Conservation (phyloP, 2,329 filamentous ascomycete genomes). For the Rosellinia necatrix region DNA sequence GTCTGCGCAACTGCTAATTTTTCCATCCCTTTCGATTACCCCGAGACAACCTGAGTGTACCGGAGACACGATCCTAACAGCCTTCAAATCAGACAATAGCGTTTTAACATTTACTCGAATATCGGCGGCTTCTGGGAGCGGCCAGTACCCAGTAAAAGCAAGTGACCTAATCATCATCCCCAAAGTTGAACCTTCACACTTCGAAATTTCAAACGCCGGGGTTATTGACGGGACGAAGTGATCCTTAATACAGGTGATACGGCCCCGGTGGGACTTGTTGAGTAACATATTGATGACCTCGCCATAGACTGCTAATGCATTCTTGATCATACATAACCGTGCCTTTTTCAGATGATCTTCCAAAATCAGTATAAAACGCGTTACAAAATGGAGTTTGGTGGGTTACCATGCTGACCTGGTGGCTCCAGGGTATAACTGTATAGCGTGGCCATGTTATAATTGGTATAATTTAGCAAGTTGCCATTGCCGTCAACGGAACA, state of each 20-base stretch:
- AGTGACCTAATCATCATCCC: slow-evolving; percentile 23
- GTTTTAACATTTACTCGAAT: background rate
- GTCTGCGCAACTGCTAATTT: background rate
- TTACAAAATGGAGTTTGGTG: too few relatives aligned
- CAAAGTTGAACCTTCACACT: slow-evolving; percentile 23
- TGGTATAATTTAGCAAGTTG: background rate
- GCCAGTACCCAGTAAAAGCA: slow-evolving; percentile 11
- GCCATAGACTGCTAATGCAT: background rate
- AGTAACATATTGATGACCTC: background rate
- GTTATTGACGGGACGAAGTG: too few relatives aligned
- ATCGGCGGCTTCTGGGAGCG: slow-evolving; percentile 9
- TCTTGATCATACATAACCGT: slow-evolving; percentile 3
- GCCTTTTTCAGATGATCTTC: background rate
- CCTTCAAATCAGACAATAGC: background rate
- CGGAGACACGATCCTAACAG: background rate
- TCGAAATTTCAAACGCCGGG: too few relatives aligned
- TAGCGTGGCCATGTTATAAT: background rate
- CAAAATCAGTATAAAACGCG: background rate
- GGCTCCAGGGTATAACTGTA: slow-evolving; percentile 14
- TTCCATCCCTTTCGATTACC: background rate
- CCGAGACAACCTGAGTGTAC: background rate
- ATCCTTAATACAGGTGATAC: too few relatives aligned
- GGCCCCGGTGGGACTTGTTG: too few relatives aligned
- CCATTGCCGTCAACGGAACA: background rate
- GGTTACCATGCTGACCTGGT: slow-evolving; percentile 13